A percentile compares a stretch with the other conserved stretches of the same genome.
Evolutionary conservation across 495 filamentous ascomycete genomes (phyloP).

Genomic region (Penicillium odoratum): DNA sequence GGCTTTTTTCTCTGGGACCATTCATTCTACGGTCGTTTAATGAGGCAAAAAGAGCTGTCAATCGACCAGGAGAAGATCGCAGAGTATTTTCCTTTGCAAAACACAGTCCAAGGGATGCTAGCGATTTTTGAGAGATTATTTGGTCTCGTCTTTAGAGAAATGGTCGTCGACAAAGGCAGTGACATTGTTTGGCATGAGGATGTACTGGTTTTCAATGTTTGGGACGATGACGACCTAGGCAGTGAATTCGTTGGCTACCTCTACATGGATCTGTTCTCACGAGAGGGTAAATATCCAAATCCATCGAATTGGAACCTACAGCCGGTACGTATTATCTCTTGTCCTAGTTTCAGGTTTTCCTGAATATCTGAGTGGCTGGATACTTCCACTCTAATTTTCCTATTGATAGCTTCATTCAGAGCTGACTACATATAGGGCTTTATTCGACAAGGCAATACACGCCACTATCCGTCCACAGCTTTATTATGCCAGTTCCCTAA

Average conservation of each 20-base stretch:
- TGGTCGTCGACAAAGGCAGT: not conserved
- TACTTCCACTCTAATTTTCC: too few species aligned
- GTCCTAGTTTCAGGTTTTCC: too few species aligned
- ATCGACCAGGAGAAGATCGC: conserved; percentile 1
- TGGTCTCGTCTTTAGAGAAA: not conserved
- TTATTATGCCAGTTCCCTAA: not conserved
- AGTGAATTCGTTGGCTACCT: conserved; percentile 1
- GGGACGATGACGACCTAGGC: not conserved
- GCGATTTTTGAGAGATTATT: not conserved
- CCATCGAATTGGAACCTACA: not conserved
- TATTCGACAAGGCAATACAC: not conserved
- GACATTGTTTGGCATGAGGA: not conserved
- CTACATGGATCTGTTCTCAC: not conserved
- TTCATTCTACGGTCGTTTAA: not conserved
- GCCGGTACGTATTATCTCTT: not conserved
- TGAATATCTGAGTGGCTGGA: too few species aligned
- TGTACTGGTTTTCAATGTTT: not conserved
- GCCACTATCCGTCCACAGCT: not conserved
- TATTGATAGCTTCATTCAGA: not conserved
- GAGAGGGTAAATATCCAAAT: not conserved
- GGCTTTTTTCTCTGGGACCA: conserved; percentile 1
- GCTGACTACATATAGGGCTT: not conserved
- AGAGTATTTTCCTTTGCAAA: not conserved
- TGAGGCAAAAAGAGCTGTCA: not conserved
- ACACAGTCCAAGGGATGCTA: not conserved